Percentiles rank a stretch among this genome's conserved stretches.
Evolutionary conservation across 805 yeast species (phyloP).

Genomic region (Hanseniaspora jakobsenii): DNA sequence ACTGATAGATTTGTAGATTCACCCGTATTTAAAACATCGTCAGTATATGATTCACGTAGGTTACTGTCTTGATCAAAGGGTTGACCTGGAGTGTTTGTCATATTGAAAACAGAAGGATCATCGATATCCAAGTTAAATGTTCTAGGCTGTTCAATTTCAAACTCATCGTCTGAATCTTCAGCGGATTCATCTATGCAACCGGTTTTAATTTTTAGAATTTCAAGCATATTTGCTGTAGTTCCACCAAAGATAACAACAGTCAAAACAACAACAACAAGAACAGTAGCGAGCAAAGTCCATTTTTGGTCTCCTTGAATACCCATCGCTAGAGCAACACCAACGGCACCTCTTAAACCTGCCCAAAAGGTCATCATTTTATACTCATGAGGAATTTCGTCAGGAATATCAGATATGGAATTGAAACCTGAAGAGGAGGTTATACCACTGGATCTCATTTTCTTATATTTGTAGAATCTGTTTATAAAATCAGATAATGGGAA

Average conservation of each 20-base stretch:
- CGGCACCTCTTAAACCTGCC: slow-evolving; percentile 99
- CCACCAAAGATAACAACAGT: slow-evolving; percentile 97
- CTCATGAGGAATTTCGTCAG: slow-evolving; percentile 86
- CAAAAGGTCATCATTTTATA: slow-evolving; percentile 98
- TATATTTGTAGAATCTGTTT: slow-evolving; percentile 62
- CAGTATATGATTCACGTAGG: slow-evolving; percentile 19
- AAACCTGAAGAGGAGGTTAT: slow-evolving; percentile 8
- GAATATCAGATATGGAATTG: slow-evolving; percentile 26
- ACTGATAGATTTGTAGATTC: slow-evolving; percentile 3
- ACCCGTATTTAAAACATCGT: slow-evolving; percentile 6
- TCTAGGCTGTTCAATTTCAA: slow-evolving; percentile 71
- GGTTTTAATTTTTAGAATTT: slow-evolving; percentile 79
- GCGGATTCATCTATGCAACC: slow-evolving; percentile 71
- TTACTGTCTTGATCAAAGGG: slow-evolving; percentile 18
- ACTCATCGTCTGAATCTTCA: slow-evolving; percentile 81
- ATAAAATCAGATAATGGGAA: slow-evolving; percentile 81
- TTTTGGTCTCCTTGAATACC: slow-evolving; percentile 92
- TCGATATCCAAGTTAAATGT: slow-evolving; percentile 4
- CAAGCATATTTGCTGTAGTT: slow-evolving; percentile 96
- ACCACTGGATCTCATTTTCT: slow-evolving; percentile 34
- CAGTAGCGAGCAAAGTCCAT: slow-evolving; percentile 81
- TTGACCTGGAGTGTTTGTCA: neutral
- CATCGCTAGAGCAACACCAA: slow-evolving; percentile 97
- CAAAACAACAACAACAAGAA: slow-evolving; percentile 86
- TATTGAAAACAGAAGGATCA: slow-evolving; percentile 1